These are phyloP conservation scores for Fraxinus greggii DNA, from an alignment of 305 asterid species.

Conservation along the genomic window DNA sequence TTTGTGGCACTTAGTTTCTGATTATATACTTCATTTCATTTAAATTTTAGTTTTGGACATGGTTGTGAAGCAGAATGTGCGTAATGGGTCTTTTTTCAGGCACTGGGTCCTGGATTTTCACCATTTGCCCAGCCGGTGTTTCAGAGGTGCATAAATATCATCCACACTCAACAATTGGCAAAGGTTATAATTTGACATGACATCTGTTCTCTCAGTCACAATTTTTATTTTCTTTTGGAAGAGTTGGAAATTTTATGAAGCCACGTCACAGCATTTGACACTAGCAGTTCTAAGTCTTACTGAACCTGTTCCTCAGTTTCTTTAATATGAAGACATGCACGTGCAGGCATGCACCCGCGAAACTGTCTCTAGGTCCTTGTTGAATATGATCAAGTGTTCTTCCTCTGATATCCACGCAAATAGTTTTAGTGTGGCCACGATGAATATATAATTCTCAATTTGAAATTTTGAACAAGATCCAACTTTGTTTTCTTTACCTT, in stretches of 20 bases:
- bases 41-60: conserved; percentile 6
- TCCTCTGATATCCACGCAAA: neutral
- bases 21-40: neutral
- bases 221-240: neutral
- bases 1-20: conserved; percentile 6
- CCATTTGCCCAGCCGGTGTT: conserved; percentile 93
- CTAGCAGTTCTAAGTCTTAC: conserved; percentile 1
- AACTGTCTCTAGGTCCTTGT: conserved; percentile 1
- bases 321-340: neutral
- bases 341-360: neutral
- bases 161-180: conserved; percentile 88
- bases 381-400: neutral
- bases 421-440: neutral
- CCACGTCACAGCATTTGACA: neutral
- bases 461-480: conserved; percentile 4
- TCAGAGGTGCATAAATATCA: conserved; percentile 90
- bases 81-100: conserved; percentile 54
- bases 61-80: conserved; percentile 7
- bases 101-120: conserved; percentile 86
- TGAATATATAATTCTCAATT: neutral
- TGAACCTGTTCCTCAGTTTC: neutral
- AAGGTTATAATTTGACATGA: conserved; percentile 51
- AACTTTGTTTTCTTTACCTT: neutral
- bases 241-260: conserved; percentile 7
- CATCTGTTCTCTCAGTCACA: conserved; percentile 18